phyloP scores from a whole-genome alignment of 306 rosid species.

The Sindora glabra region DNA sequence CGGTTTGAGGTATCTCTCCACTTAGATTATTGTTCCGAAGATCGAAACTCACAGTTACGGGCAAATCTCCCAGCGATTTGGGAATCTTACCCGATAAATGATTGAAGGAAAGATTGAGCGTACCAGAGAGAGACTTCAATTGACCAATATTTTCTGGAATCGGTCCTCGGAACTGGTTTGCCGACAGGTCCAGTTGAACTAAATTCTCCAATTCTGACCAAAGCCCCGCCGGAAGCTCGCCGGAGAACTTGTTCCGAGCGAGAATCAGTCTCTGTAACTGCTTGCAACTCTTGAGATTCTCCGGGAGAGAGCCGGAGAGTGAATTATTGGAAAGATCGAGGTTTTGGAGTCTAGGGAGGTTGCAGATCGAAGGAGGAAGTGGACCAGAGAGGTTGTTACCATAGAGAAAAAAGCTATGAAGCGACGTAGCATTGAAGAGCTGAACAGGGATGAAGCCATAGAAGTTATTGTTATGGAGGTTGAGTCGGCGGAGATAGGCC shows the following conservation, averaged over 20 bases:
- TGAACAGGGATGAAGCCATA: constrained; percentile 66
- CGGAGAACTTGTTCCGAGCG: constrained; percentile 54
- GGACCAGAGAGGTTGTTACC: constrained; percentile 81
- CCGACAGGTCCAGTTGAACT: constrained; percentile 68
- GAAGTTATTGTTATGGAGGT: constrained; percentile 65
- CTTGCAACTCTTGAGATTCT: constrained; percentile 41
- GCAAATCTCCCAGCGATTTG: constrained; percentile 60
- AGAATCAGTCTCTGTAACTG: constrained; percentile 64
- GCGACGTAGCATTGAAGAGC: constrained; percentile 84
- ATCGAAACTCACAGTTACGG: constrained; percentile 73
- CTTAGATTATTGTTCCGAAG: constrained; percentile 66
- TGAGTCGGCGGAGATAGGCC: constrained; percentile 73
- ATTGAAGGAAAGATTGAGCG: constrained; percentile 80
- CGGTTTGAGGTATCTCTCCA: constrained; percentile 91
- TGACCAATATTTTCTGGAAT: constrained; percentile 59
- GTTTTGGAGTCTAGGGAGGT: constrained; percentile 70
- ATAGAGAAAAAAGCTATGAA: constrained; percentile 76
- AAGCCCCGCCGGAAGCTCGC: constrained; percentile 51
- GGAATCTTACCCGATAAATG: constrained; percentile 71
- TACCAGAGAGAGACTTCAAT: constrained; percentile 61
- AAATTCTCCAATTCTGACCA: constrained; percentile 52
- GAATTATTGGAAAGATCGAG: constrained; percentile 85
- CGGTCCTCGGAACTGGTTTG: constrained; percentile 51
- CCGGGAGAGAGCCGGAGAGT: constrained; percentile 47
- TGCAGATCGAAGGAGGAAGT: constrained; percentile 58